Conservation (phyloP, 2,329 filamentous ascomycete species). For the Fusarium nisikadoi region DNA sequence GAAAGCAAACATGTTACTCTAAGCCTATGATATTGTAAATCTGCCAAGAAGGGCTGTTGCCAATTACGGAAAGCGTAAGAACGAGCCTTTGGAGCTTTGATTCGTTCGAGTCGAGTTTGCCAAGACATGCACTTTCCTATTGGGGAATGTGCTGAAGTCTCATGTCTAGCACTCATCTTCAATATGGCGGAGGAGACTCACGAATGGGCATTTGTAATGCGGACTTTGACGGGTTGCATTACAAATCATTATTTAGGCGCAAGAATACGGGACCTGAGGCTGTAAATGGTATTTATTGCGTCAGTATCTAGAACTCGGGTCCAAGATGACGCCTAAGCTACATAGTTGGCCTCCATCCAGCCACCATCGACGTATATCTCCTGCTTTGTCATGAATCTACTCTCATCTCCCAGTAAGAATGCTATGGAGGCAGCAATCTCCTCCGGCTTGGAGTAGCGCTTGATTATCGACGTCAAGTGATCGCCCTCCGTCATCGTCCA, state of each 20-base stretch:
- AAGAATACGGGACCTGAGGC: background rate
- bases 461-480: constrained; percentile 42
- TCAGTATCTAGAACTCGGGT: too few relatives aligned
- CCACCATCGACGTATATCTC: constrained; percentile 47
- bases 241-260: background rate
- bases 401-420: constrained; percentile 48
- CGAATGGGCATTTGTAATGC: background rate
- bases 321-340: background rate
- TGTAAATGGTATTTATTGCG: background rate
- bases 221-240: background rate
- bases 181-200: accelerated
- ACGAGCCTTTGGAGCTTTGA: too few relatives aligned
- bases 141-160: background rate
- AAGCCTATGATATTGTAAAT: too few relatives aligned
- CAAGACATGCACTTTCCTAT: constrained; percentile 10
- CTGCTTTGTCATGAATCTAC: constrained; percentile 46
- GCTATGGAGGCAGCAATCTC: constrained; percentile 47
- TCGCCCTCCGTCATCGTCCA: constrained; percentile 44
- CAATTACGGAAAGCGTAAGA: background rate
- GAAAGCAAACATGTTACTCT: background rate
- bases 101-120: background rate
- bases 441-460: constrained; percentile 42
- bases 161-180: accelerated
- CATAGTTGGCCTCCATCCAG: constrained; percentile 43
- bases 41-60: constrained; percentile 12